phyloP scores from a whole-genome alignment of 2,329 filamentous ascomycete genomes.

The Ceratocystis albifundus region DNA sequence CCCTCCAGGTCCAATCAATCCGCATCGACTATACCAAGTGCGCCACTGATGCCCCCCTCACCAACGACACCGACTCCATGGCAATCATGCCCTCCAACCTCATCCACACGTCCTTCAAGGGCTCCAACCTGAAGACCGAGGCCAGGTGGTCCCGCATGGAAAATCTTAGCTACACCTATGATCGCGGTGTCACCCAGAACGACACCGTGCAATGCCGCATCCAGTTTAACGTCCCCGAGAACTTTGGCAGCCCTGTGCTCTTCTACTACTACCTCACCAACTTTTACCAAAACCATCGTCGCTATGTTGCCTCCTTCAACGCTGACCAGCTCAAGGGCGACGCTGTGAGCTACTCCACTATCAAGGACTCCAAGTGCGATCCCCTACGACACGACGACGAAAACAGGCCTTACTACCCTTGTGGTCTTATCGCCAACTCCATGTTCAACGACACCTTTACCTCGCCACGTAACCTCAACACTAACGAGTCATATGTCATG shows the following conservation, averaged over 20 bases:
- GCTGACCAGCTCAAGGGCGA: slow-evolving; percentile 68
- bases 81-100: slow-evolving; percentile 43
- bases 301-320: slow-evolving; percentile 86
- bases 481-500: slow-evolving; percentile 57
- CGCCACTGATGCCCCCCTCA: slow-evolving; percentile 41
- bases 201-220: slow-evolving; percentile 54
- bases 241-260: slow-evolving; percentile 69
- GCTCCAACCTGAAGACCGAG: slow-evolving; percentile 31
- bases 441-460: slow-evolving; percentile 88
- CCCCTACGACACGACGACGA: slow-evolving; percentile 50
- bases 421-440: slow-evolving; percentile 91
- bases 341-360: slow-evolving; percentile 45
- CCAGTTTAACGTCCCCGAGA: slow-evolving; percentile 66
- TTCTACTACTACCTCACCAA: slow-evolving; percentile 95
- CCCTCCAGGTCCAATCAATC: slow-evolving; percentile 69
- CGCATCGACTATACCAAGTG: slow-evolving; percentile 84
- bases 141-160: slow-evolving; percentile 35
- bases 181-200: slow-evolving; percentile 29
- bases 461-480: slow-evolving; percentile 50
- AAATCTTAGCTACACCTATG: slow-evolving; percentile 33
- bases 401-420: slow-evolving; percentile 74
- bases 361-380: slow-evolving; percentile 60
- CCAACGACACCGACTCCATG: slow-evolving; percentile 31
- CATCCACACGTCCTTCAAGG: slow-evolving; percentile 62
- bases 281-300: slow-evolving; percentile 97